Percentiles rank a stretch among this genome's conserved stretches.
These are phyloP conservation scores for Cubamyces lactineus DNA, from an alignment of 768 basidiomycete species.

Conservation along the genomic window DNA sequence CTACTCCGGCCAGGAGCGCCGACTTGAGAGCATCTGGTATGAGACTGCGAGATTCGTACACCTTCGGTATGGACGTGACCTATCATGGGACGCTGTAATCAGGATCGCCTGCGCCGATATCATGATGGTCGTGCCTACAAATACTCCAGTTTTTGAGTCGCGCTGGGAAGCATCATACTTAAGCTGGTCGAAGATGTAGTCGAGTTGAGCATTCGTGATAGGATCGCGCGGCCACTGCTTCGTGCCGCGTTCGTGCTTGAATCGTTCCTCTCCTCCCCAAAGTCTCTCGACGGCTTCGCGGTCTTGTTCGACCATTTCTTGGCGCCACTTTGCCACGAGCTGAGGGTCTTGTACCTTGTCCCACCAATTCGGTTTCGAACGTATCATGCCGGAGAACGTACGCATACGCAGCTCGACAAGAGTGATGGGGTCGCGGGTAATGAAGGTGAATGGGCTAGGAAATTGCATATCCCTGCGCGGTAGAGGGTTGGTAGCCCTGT, in stretches of 20 bases:
- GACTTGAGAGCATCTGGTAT: background rate
- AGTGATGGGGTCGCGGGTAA: background rate
- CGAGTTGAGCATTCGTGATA: background rate
- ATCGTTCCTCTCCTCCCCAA: conserved; percentile 1
- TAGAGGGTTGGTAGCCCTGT: background rate
- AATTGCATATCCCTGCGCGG: background rate
- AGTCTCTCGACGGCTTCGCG: background rate
- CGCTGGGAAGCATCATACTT: background rate
- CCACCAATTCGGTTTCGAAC: conserved; percentile 4
- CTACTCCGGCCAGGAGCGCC: background rate
- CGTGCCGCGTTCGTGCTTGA: background rate
- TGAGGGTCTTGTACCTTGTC: conserved; percentile 1
- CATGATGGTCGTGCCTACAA: too few relatives aligned
- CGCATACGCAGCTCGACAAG: conserved; percentile 15
- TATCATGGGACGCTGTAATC: background rate
- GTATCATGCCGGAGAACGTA: background rate
- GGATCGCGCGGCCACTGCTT: conserved; percentile 9
- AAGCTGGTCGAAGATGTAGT: conserved; percentile 6
- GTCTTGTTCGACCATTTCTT: conserved; percentile 11
- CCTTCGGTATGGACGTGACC: background rate
- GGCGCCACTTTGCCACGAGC: background rate
- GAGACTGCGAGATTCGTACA: background rate
- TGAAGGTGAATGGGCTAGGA: background rate
- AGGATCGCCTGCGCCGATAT: background rate
- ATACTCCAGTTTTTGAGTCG: background rate